Conservation (phyloP, 768 basidiomycete species). For the Hericium coralloides region DNA sequence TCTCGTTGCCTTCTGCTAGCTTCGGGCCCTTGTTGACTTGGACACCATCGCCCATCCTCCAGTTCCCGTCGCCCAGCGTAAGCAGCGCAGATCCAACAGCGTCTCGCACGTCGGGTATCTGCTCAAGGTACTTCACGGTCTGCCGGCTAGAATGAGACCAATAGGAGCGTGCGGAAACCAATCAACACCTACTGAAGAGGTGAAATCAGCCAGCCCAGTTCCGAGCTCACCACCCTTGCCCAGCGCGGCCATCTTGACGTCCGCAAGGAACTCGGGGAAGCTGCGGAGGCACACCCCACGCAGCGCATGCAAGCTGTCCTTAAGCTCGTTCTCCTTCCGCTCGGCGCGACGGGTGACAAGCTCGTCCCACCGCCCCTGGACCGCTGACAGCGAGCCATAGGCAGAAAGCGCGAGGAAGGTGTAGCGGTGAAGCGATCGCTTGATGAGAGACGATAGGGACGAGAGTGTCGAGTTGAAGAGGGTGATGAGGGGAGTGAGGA, state of each 20-base stretch:
- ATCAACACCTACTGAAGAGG: constrained; percentile 35
- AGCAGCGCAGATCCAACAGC: constrained; percentile 59
- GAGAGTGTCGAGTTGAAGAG: constrained; percentile 60
- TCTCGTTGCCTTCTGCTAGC: constrained; percentile 45
- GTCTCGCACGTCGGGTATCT: constrained; percentile 58
- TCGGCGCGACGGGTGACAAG: constrained; percentile 42
- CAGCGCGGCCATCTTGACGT: constrained; percentile 57
- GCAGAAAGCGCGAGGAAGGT: constrained; percentile 72
- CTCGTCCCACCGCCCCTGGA: constrained; percentile 61
- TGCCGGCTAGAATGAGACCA: constrained; percentile 16
- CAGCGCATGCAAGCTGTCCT: constrained; percentile 57
- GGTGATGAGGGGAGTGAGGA: constrained; percentile 55
- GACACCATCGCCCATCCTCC: constrained; percentile 86
- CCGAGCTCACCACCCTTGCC: constrained; percentile 51
- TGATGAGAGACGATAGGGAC: constrained; percentile 56
- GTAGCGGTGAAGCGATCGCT: constrained; percentile 69
- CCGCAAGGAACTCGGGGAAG: constrained; percentile 78
- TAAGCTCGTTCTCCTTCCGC: constrained; percentile 51
- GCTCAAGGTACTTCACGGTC: constrained; percentile 63
- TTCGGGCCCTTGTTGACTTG: constrained; percentile 37
- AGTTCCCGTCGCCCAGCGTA: constrained; percentile 78
- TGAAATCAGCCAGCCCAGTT: constrained; percentile 56
- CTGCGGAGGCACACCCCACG: constrained; percentile 66
- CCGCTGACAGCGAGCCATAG: constrained; percentile 47
- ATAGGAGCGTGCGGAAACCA: not conserved